Evolutionary conservation across 2,329 filamentous ascomycete genomes (phyloP), one percentile per base, ranked within the genome.

Genomic region (Fusarium transvaalense): DNA sequence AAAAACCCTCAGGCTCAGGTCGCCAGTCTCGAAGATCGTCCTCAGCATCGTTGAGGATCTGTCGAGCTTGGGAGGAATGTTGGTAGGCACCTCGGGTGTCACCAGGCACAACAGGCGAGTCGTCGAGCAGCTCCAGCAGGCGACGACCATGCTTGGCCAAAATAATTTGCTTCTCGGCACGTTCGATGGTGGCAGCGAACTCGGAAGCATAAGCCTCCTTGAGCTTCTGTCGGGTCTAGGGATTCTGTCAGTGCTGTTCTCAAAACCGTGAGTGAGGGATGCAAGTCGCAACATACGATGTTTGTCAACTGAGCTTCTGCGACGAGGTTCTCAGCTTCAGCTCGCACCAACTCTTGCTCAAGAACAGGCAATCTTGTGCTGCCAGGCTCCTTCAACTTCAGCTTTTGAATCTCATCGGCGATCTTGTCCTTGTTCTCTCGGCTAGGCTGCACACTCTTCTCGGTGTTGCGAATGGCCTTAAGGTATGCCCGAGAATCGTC

Each of bases 261-360:
- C 19, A 35, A 23, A 14, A 3, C 5, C 5, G 23, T 27, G 15
- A 32, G 27, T n/a, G 12, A 35, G 7, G 10, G 10, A 12, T 38
- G 37, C 17, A 56, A 43, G 37, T 60, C 31, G 6, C 29, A 27
- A 86, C 91, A 64, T 83, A 97, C 93, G 72, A 97, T 89, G 79
- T 99, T 99, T 76, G 92, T 95, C 78, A 99, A 85, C 81, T 99
- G 96, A 23, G 96, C 96, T 82, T 99, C 96, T 2, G 96, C 96
- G 50, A 99, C 96, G 61, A 99, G 82, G 75, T 93, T 97, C 84
- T 98, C 94, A 5, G 96, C 96, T 84, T 99, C 96, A 25, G 95
- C 94, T 71, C 96, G 87, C 54, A 99, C 94, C 54, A 99, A 89
- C 84, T 98, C 96, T 83, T 99, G 96, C 84, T 99, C 96, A 55